A percentile compares a stretch with the other conserved stretches of the same genome.
Evolutionary conservation across 805 yeast species (phyloP).

Genomic region (Myxozyma nipponensis): DNA sequence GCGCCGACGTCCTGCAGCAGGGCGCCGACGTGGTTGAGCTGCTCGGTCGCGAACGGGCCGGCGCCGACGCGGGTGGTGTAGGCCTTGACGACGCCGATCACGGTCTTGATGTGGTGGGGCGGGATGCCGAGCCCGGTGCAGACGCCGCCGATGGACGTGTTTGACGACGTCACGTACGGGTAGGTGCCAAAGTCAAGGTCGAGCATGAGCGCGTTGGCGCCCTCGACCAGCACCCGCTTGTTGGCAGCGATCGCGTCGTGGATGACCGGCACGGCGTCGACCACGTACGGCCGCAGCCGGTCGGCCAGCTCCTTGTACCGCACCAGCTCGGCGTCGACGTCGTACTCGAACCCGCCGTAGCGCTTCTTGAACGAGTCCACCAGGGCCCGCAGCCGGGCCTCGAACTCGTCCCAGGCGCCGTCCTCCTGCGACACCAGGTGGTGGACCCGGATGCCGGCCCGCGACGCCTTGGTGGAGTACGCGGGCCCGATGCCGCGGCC

Average conservation of each 20-base stretch:
- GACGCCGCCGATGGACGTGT: slow-evolving; percentile 97
- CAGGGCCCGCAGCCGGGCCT: slow-evolving; percentile 67
- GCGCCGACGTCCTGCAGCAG: slow-evolving; percentile 87
- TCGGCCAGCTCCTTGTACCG: slow-evolving; percentile 73
- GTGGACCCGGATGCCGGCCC: slow-evolving; percentile 96
- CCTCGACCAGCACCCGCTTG: slow-evolving; percentile 90
- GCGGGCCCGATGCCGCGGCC: slow-evolving; percentile 99
- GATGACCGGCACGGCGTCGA: slow-evolving; percentile 79
- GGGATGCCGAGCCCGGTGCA: slow-evolving; percentile 95
- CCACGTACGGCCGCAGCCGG: slow-evolving; percentile 79
- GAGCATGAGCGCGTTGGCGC: slow-evolving; percentile 97
- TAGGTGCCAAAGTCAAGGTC: slow-evolving; percentile 98
- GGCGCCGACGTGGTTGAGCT: slow-evolving; percentile 81
- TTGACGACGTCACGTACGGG: slow-evolving; percentile 93
- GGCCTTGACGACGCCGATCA: slow-evolving; percentile 96
- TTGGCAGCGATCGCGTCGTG: slow-evolving; percentile 68
- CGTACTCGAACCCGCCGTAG: slow-evolving; percentile 90
- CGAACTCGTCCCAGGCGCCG: slow-evolving; percentile 91
- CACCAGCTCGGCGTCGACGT: slow-evolving; percentile 72
- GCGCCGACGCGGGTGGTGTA: slow-evolving; percentile 99
- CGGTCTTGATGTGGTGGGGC: slow-evolving; percentile 73
- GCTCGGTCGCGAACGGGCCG: slow-evolving; percentile 99
- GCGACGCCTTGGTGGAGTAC: slow-evolving; percentile 91
- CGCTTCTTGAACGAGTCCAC: slow-evolving; percentile 79
- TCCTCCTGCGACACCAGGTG: slow-evolving; percentile 88